phyloP scores from a whole-genome alignment of 345 rosid species.

The Ceriops zippeliana region DNA sequence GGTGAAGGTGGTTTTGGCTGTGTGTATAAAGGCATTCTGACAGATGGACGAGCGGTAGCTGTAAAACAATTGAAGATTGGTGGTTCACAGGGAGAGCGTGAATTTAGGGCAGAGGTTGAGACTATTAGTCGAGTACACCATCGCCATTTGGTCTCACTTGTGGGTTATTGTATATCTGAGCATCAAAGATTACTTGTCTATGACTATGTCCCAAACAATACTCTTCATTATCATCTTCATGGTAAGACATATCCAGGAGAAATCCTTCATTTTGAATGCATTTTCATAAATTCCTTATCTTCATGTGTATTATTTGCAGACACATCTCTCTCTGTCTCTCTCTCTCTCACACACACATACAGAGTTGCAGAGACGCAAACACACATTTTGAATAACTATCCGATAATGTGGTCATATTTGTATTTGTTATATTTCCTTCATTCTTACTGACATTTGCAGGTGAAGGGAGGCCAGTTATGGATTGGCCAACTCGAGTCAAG shows the following conservation, averaged over 20 bases:
- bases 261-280: neutral
- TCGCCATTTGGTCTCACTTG: constrained; percentile 94
- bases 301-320: neutral
- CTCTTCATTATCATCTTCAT: constrained; percentile 89
- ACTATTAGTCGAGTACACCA: constrained; percentile 93
- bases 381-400: no score
- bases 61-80: constrained; percentile 96
- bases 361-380: no score
- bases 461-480: constrained; percentile 72
- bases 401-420: neutral
- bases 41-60: constrained; percentile 83
- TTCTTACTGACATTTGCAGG: constrained; percentile 37
- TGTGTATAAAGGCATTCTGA: constrained; percentile 82
- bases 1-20: constrained; percentile 99
- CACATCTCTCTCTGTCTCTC: no score
- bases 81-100: constrained; percentile 95
- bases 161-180: constrained; percentile 89
- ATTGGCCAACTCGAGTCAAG: constrained; percentile 76
- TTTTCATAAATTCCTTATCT: neutral
- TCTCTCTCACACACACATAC: no score
- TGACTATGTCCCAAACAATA: constrained; percentile 78
- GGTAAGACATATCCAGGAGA: constrained; percentile 42
- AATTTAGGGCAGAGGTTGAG: constrained; percentile 96
- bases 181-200: constrained; percentile 84
- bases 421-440: neutral